Evolutionary conservation across 2,329 filamentous ascomycete genomes (phyloP), one percentile per base, ranked within the genome.

Genomic region (Seiridium cupressi): DNA sequence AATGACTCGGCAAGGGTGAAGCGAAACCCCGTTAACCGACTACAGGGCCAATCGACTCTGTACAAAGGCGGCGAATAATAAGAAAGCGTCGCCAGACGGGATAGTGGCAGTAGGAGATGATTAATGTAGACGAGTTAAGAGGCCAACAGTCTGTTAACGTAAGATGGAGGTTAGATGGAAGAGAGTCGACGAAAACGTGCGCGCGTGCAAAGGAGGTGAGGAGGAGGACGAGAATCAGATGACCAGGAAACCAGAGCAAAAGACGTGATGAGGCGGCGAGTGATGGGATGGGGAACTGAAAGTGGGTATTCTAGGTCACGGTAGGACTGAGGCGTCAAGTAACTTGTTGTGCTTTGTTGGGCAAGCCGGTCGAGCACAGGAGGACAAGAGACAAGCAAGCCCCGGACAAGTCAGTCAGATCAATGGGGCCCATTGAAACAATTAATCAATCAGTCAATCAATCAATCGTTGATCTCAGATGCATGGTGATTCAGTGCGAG

Each of bases 1-100:
- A 71, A 72, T 72, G 69, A 72, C 70, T 72, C 70, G 66, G 58
- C 58, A 54, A 54, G n/a, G 48, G 38, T 48, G 38, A 46, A 51
- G 36, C 56, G 44, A 51, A 51, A 26, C 56, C 56, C 56, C 56
- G 56, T 51, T 58, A 58, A 51, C 6, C 35, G 47, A 48, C 26
- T 58, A 49, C 9, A 5, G 35, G 49, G n/a, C 26, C 32, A 35
- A 35, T 32, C 32, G n/a, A 32, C 32, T 31, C 6, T 51, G n/a
- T 35, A 9, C 9, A 6, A 9, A 53, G 5, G 9, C 49, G 49
- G 5, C 26, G 34, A 10, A 6, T 7, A 42, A 13, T 13, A 42
- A 42, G 38, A 42, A 42, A 13, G 13, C 7, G 38, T 42, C 13
- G 13, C 7, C 7, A 42, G 7, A 13, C 13, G 13, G 38, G 13